Base-by-base conservation (phyloP, 257 asterid species). In the Nicotiana tomentosiformis region DNA sequence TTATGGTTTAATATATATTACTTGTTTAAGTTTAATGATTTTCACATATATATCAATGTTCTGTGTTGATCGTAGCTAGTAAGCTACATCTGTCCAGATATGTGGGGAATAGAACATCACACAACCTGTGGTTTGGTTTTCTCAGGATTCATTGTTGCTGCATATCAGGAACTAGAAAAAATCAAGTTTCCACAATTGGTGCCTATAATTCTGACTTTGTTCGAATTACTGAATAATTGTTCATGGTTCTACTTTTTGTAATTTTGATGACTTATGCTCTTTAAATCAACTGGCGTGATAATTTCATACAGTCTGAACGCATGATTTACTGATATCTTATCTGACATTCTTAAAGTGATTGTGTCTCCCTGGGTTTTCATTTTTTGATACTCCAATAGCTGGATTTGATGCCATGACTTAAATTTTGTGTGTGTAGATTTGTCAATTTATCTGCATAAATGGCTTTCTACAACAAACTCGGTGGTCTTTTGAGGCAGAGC, bases 401-500 rank as follows among this genome's bases (percentile, higher is more conserved):
- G 78, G 18, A 1, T 72, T 70, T 10, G 57, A 11, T 72, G 37
- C 20, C 78, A 23, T 23, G 60, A 20, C 60, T 72, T 46, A 1
- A 20, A 72, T 11, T 74, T 2, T 72, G 2, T 49, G 15, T 26
- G 67, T 62, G 0, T 88, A 88, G 92, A 64, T 86, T 80, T 82
- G n/a, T 85, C 32, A n/a, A 53, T 70, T 76, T 18, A 23, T 18
- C 69, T 33, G 79, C 39, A 80, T 77, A 77, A 81, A 95, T 95
- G 99, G 97, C 98, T 53, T 88, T 81, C 85, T 93, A 20, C 88
- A 90, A 91, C 87, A 94, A 85, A 86, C 78, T 91, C 7, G 93
- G 96, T 35, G 68, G 89, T 81, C 77, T 93, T 23, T 85, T 94
- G 86, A 91, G 84, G 90, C 94, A 86, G 86, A 87, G 83, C 74